Conservation (phyloP, 805 yeast species). For the Huiozyma sinensis region DNA sequence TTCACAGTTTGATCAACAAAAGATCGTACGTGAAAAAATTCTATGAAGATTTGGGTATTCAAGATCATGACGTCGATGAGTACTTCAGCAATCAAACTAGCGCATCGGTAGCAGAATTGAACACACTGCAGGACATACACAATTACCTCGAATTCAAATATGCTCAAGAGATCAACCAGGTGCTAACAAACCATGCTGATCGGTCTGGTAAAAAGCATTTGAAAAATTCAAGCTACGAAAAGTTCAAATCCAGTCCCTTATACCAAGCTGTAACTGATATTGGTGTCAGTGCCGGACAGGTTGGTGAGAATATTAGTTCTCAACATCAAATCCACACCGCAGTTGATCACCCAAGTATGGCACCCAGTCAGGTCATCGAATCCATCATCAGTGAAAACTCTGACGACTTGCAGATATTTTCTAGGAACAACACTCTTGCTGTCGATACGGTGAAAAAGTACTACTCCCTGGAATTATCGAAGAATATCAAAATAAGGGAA, state of each 20-base stretch:
- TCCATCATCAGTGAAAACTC: slow-evolving; percentile 27
- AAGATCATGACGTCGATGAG: slow-evolving; percentile 49
- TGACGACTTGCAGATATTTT: slow-evolving; percentile 31
- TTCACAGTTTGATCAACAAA: slow-evolving; percentile 73
- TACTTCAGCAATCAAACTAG: slow-evolving; percentile 46
- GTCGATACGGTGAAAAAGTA: slow-evolving; percentile 63
- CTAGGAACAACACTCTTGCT: slow-evolving; percentile 46
- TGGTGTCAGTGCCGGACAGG: slow-evolving; percentile 70
- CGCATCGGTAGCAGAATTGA: slow-evolving; percentile 50
- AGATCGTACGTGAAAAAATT: slow-evolving; percentile 50
- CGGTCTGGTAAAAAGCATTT: slow-evolving; percentile 41
- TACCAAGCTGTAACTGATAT: slow-evolving; percentile 56
- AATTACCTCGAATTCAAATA: slow-evolving; percentile 73
- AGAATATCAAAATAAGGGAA: slow-evolving; percentile 70
- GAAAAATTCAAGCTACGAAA: slow-evolving; percentile 52
- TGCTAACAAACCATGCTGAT: slow-evolving; percentile 19
- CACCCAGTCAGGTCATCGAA: slow-evolving; percentile 53
- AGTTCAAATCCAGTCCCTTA: slow-evolving; percentile 52
- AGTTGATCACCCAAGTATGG: slow-evolving; percentile 46
- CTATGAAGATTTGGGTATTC: slow-evolving; percentile 40
- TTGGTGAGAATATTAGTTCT: slow-evolving; percentile 71
- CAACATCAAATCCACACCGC: slow-evolving; percentile 60
- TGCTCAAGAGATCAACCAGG: slow-evolving; percentile 32
- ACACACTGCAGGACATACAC: slow-evolving; percentile 59
- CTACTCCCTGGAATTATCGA: slow-evolving; percentile 68